These are phyloP conservation scores for Niebla homalea DNA, from an alignment of 495 filamentous ascomycete genomes.

Conservation along the genomic window DNA sequence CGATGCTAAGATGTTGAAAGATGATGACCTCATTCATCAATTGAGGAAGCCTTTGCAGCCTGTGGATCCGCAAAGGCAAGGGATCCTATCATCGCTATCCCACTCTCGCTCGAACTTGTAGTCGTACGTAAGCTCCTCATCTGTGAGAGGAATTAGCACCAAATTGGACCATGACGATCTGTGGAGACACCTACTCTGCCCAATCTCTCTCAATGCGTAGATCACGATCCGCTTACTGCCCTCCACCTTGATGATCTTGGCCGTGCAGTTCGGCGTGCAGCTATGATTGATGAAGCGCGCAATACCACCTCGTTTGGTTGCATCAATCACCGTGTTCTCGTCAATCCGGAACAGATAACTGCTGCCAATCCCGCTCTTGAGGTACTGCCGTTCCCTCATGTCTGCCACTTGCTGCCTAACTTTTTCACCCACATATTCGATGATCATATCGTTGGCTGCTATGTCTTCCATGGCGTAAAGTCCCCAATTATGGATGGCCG, in stretches of 20 bases:
- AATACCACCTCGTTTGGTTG: conserved; percentile 95
- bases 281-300: conserved; percentile 98
- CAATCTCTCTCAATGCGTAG: conserved; percentile 90
- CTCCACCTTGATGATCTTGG: conserved; percentile 99
- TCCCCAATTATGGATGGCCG: conserved; percentile 98
- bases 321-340: conserved; percentile 93
- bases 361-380: conserved; percentile 92
- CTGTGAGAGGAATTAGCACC: conserved; percentile 30
- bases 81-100: conserved; percentile 86
- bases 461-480: conserved; percentile 97
- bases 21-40: conserved; percentile 29
- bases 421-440: conserved; percentile 97
- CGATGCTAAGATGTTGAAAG: background rate
- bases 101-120: conserved; percentile 99
- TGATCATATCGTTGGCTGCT: conserved; percentile 96
- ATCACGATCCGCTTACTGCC: conserved; percentile 99
- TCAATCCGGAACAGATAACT: conserved; percentile 97
- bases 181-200: conserved; percentile 56
- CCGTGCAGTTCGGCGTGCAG: conserved; percentile 95
- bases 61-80: conserved; percentile 87
- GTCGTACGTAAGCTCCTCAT: conserved; percentile 98
- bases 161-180: background rate
- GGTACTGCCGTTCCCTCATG: conserved; percentile 77
- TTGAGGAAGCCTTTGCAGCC: conserved; percentile 99
- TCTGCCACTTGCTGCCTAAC: conserved; percentile 94